Percentiles rank a stretch among this genome's conserved stretches.
phyloP scores from a whole-genome alignment of 139 green algal species.

The Chlorella ohadii region DNA sequence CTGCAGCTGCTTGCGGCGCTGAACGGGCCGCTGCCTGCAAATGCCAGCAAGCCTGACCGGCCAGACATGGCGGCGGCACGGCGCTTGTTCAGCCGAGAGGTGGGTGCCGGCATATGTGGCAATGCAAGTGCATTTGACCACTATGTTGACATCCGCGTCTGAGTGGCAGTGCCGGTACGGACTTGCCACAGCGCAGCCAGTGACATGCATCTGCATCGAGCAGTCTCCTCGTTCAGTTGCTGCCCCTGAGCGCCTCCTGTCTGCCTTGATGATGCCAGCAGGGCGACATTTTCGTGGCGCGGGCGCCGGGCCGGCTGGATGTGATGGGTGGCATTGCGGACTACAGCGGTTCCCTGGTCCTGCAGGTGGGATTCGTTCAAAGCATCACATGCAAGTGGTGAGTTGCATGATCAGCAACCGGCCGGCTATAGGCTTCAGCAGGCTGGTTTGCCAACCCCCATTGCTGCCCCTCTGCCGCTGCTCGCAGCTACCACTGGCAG shows the following conservation, averaged over 20 bases:
- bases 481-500: slow-evolving; percentile 34
- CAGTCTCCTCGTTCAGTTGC: too few relatives aligned
- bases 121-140: too few relatives aligned
- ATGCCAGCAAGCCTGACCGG: background rate
- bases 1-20: slow-evolving; percentile 52
- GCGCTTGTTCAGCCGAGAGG: slow-evolving; percentile 66
- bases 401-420: too few relatives aligned
- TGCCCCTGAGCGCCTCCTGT: background rate
- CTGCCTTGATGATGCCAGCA: background rate
- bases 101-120: background rate
- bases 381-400: too few relatives aligned
- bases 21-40: background rate
- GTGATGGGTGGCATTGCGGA: slow-evolving; percentile 98
- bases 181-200: too few relatives aligned
- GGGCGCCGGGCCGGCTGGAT: slow-evolving; percentile 93
- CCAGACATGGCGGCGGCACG: slow-evolving; percentile 61
- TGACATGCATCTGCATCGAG: too few relatives aligned
- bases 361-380: slow-evolving; percentile 85
- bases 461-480: too few relatives aligned
- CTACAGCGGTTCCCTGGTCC: slow-evolving; percentile 91
- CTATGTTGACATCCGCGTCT: too few relatives aligned
- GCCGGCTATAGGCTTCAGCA: too few relatives aligned
- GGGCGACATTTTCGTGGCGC: slow-evolving; percentile 57
- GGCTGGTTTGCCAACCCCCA: too few relatives aligned
- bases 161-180: too few relatives aligned